These are phyloP conservation scores for Phylloporus arenicola DNA, from an alignment of 768 basidiomycete species.

Conservation along the genomic window DNA sequence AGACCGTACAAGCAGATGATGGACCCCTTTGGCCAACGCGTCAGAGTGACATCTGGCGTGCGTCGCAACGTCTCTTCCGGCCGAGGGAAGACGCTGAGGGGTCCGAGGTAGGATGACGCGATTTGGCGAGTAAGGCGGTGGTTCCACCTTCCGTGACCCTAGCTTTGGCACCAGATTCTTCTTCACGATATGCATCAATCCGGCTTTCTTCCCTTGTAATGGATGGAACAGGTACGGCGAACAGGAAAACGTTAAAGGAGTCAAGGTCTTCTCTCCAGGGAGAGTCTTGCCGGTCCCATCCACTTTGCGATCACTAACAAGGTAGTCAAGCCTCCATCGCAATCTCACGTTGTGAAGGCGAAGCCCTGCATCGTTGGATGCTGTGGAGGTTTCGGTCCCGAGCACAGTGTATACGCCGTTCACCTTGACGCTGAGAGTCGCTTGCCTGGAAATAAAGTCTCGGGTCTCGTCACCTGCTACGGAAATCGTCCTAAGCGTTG, in stretches of 20 bases:
- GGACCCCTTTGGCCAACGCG: constrained; percentile 14
- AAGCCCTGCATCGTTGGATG: constrained; percentile 13
- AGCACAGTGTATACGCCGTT: constrained; percentile 74
- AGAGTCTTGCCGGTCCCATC: constrained; percentile 40
- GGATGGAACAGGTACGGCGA: constrained; percentile 59
- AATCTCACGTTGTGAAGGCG: constrained; percentile 37
- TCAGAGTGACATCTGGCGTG: constrained; percentile 23
- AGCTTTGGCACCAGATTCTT: constrained; percentile 67
- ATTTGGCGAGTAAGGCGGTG: constrained; percentile 27
- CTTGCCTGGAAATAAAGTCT: constrained; percentile 76
- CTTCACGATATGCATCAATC: constrained; percentile 64
- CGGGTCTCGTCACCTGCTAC: constrained; percentile 60
- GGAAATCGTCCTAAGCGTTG: constrained; percentile 65
- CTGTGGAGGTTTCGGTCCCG: constrained; percentile 49
- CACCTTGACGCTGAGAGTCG: constrained; percentile 57
- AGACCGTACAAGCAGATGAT: constrained; percentile 6
- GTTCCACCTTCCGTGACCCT: constrained; percentile 54
- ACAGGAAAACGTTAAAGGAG: constrained; percentile 71
- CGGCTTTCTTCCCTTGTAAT: constrained; percentile 59
- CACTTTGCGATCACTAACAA: constrained; percentile 56
- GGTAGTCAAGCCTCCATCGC: constrained; percentile 76
- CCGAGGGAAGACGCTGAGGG: constrained; percentile 1
- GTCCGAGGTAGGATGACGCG: constrained; percentile 1
- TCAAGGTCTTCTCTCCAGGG: constrained; percentile 68
- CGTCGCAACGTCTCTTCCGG: not conserved